A percentile compares a stretch with the other conserved stretches of the same genome.
These are phyloP conservation scores for Catharanthus roseus DNA, from an alignment of 257 asterid species.

Conservation along the genomic window DNA sequence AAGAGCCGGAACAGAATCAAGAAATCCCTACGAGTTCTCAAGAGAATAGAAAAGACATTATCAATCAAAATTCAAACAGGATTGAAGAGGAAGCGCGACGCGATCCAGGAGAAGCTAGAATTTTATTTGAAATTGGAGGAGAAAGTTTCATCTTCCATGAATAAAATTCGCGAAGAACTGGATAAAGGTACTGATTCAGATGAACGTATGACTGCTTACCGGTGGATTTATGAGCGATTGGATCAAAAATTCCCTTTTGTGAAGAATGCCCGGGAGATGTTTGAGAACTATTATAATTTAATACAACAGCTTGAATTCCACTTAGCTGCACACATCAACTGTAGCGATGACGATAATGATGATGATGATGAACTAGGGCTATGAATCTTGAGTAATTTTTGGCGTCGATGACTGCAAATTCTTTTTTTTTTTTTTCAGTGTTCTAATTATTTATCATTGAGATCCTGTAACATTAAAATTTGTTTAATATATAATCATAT, in stretches of 20 bases:
- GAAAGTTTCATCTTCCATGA: no score
- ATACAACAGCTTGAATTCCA: background rate
- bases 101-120: background rate
- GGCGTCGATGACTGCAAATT: no score
- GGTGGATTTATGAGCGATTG: background rate
- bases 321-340: background rate
- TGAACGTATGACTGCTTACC: background rate
- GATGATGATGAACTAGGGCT: no score
- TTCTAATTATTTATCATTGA: no score
- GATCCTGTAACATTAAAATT: no score
- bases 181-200: background rate
- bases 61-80: background rate
- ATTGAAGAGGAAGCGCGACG: background rate
- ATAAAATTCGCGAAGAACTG: background rate
- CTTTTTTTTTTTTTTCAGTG: no score
- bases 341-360: no score
- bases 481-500: no score
- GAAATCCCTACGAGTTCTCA: background rate
- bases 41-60: background rate
- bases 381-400: no score
- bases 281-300: background rate
- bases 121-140: background rate
- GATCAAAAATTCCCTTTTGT: background rate
- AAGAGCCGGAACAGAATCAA: background rate
- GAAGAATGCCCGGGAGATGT: background rate